Evolutionary conservation across 495 filamentous ascomycete genomes (phyloP).

Genomic region (Annulohypoxylon stygium): DNA sequence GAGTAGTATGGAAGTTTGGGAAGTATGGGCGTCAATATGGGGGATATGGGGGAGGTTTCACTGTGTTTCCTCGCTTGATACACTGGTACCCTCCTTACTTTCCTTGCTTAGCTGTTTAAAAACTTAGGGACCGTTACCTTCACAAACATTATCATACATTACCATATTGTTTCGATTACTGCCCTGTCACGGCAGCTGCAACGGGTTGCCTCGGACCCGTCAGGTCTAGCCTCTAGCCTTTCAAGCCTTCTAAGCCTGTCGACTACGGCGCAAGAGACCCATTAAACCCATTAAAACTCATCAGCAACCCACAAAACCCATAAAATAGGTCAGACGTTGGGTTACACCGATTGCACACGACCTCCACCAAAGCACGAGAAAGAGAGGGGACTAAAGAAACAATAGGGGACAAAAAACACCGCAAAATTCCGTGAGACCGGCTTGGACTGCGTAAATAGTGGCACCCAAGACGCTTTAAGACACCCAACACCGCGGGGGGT

Average conservation of each 20-base stretch:
- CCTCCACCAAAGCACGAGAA: slow-evolving; percentile 20
- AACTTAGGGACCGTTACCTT: background rate
- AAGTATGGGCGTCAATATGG: background rate
- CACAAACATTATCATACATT: background rate
- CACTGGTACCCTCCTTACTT: slow-evolving; percentile 15
- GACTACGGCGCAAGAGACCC: slow-evolving; percentile 39
- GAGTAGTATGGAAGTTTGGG: slow-evolving; percentile 2
- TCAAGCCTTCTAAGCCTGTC: slow-evolving; percentile 11
- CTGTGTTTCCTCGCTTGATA: slow-evolving; percentile 33
- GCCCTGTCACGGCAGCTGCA: slow-evolving; percentile 29
- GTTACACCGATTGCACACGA: slow-evolving; percentile 43
- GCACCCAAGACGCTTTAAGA: slow-evolving; percentile 6
- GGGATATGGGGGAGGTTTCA: slow-evolving; percentile 13
- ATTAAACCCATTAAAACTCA: slow-evolving; percentile 25
- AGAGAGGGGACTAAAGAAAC: background rate
- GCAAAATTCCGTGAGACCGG: slow-evolving; percentile 41
- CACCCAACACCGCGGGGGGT: slow-evolving; percentile 23
- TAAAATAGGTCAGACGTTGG: slow-evolving; percentile 41
- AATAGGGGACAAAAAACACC: slow-evolving; percentile 35
- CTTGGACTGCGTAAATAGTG: slow-evolving; percentile 8
- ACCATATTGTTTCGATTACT: slow-evolving; percentile 34
- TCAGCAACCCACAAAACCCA: slow-evolving; percentile 26
- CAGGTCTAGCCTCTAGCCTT: background rate
- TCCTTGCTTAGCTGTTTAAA: background rate
- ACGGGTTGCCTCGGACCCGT: slow-evolving; percentile 25